Evolutionary conservation across 176 grass and related monocot species (phyloP).

Genomic region (Raddia distichophylla): DNA sequence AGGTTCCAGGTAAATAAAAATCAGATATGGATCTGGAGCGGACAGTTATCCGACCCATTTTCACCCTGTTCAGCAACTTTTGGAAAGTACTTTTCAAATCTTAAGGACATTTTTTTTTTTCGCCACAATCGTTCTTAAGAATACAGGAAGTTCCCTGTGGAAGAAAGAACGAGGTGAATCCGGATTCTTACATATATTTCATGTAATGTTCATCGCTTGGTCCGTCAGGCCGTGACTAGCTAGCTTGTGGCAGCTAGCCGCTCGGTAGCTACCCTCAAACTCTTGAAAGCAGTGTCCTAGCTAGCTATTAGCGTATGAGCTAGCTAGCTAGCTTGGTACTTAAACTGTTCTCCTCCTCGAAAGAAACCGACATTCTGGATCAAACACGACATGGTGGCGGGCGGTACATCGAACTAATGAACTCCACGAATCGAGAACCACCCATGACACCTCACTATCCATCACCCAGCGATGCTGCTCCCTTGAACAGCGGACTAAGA

Average conservation of each 20-base stretch:
- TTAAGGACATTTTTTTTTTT: too few species aligned
- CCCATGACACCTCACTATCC: not conserved
- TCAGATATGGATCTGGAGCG: too few species aligned
- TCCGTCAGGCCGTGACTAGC: not conserved
- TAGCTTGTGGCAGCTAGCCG: too few species aligned
- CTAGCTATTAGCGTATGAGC: not conserved
- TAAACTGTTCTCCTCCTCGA: not conserved
- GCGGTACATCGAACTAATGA: conserved; percentile 8
- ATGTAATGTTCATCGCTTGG: not conserved
- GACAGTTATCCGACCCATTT: too few species aligned
- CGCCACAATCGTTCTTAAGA: too few species aligned
- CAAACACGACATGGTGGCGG: not conserved
- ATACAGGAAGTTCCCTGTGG: too few species aligned
- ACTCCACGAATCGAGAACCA: not conserved
- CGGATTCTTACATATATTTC: not conserved
- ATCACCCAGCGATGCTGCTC: not conserved
- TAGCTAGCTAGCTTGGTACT: not conserved
- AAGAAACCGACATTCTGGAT: conserved; percentile 17
- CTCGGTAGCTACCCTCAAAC: too few species aligned
- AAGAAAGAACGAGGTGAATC: too few species aligned
- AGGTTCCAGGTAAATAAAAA: too few species aligned
- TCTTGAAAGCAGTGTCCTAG: too few species aligned
- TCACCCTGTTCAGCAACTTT: too few species aligned
- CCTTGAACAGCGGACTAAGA: not conserved
- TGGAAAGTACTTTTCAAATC: too few species aligned